These are phyloP conservation scores for Camelina laxa DNA, from an alignment of 345 rosid species.

Conservation along the genomic window DNA sequence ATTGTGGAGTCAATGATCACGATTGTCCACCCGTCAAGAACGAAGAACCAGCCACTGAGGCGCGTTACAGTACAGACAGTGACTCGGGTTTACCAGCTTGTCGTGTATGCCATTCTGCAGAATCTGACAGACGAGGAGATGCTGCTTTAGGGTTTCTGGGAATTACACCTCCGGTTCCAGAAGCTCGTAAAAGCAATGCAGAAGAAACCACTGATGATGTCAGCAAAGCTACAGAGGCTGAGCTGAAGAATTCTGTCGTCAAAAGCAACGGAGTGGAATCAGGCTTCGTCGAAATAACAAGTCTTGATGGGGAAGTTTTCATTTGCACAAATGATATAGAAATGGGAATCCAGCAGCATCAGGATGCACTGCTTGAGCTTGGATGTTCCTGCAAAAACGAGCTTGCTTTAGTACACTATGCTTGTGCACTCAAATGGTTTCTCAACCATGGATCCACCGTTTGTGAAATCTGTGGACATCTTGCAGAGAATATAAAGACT, in stretches of 20 bases:
- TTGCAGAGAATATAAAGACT: conserved; percentile 64
- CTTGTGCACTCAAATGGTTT: conserved; percentile 98
- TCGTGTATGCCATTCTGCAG: conserved; percentile 96
- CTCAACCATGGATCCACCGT: conserved; percentile 91
- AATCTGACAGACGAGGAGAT: conserved; percentile 90
- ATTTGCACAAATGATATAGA: conserved; percentile 75
- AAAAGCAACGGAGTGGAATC: conserved; percentile 50
- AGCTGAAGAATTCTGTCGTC: conserved; percentile 42
- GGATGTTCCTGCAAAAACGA: conserved; percentile 95
- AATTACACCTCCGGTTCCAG: conserved; percentile 59
- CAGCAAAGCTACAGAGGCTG: conserved; percentile 31
- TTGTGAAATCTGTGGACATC: conserved; percentile 85
- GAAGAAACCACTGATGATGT: conserved; percentile 47
- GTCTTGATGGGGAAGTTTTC: conserved; percentile 83
- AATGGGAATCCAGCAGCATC: conserved; percentile 60
- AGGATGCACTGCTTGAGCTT: conserved; percentile 70
- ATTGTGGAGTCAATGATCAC: conserved; percentile 51
- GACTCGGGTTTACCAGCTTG: conserved; percentile 72
- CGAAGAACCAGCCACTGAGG: conserved; percentile 48
- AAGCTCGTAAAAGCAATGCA: conserved; percentile 51
- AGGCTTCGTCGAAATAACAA: conserved; percentile 64
- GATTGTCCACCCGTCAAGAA: conserved; percentile 47
- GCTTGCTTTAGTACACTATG: conserved; percentile 88
- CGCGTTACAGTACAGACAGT: conserved; percentile 67
- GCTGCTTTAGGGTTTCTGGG: conserved; percentile 74